Percentiles rank a stretch among this genome's conserved stretches.
Conservation (phyloP, 768 basidiomycete genomes). For the Mycena galericulata region DNA sequence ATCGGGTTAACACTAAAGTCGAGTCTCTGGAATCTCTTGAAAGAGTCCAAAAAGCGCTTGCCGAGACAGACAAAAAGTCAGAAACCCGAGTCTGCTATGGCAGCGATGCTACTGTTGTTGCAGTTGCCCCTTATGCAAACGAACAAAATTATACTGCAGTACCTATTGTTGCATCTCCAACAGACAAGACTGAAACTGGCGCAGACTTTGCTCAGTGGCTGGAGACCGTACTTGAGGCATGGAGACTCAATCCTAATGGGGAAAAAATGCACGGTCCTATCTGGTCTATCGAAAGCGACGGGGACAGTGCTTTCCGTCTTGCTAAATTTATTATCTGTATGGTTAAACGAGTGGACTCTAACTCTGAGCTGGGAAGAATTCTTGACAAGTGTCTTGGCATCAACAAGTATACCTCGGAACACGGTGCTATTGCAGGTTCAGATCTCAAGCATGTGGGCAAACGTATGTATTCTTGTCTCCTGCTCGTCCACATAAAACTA, state of each 20-base stretch:
- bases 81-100: slow-evolving; percentile 34
- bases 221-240: slow-evolving; percentile 28
- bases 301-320: slow-evolving; percentile 41
- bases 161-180: slow-evolving; percentile 39
- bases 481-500: background rate
- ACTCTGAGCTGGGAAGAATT: slow-evolving; percentile 28
- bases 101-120: slow-evolving; percentile 45
- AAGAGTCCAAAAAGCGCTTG: slow-evolving; percentile 25
- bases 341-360: slow-evolving; percentile 17
- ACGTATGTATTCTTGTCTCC: slow-evolving; percentile 13
- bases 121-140: slow-evolving; percentile 38
- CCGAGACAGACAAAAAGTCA: slow-evolving; percentile 20
- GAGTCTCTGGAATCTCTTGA: slow-evolving; percentile 25
- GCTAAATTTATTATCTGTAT: slow-evolving; percentile 36
- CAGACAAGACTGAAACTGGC: slow-evolving; percentile 40
- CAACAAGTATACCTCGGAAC: slow-evolving; percentile 35
- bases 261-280: slow-evolving; percentile 39
- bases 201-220: slow-evolving; percentile 35
- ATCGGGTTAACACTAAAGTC: slow-evolving; percentile 20
- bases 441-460: slow-evolving; percentile 48
- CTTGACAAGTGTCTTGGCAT: slow-evolving; percentile 36
- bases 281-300: slow-evolving; percentile 43
- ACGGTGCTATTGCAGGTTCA: slow-evolving; percentile 37
- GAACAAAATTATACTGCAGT: slow-evolving; percentile 40
- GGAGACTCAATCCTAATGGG: slow-evolving; percentile 33